Percentiles rank a stretch among this genome's conserved stretches.
Conservation (phyloP, 495 filamentous ascomycete species). For the Neurospora intermedia region DNA sequence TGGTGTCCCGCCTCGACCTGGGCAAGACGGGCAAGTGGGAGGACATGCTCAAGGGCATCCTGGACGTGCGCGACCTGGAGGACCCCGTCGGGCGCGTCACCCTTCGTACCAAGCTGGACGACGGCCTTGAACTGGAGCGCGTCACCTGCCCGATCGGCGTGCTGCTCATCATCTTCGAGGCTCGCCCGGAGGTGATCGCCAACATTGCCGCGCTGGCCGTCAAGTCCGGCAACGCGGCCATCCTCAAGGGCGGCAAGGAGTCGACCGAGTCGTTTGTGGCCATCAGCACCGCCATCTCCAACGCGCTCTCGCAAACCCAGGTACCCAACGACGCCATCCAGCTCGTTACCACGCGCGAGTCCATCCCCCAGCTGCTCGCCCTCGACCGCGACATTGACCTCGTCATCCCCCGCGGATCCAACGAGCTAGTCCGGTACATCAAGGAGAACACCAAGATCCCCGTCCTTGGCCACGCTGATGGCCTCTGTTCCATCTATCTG, state of each 20-base stretch:
- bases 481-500: conserved; percentile 83
- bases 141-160: conserved; percentile 92
- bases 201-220: conserved; percentile 96
- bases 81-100: conserved; percentile 89
- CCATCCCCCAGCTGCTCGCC: conserved; percentile 69
- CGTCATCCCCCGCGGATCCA: conserved; percentile 87
- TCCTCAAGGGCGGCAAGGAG: conserved; percentile 95
- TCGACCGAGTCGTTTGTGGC: conserved; percentile 85
- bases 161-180: conserved; percentile 94
- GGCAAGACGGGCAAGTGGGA: conserved; percentile 83
- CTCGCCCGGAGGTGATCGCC: conserved; percentile 94
- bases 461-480: conserved; percentile 93
- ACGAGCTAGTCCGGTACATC: conserved; percentile 84
- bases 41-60: conserved; percentile 92
- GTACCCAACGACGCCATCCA: conserved; percentile 85
- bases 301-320: conserved; percentile 60
- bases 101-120: conserved; percentile 76
- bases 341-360: conserved; percentile 84
- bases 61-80: conserved; percentile 74
- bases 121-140: conserved; percentile 72
- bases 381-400: conserved; percentile 85
- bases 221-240: conserved; percentile 95
- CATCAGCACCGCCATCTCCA: conserved; percentile 76
- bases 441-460: conserved; percentile 88
- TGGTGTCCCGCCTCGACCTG: conserved; percentile 86